Conservation (phyloP, 345 rosid genomes). For the Eucalyptus polybractea region DNA sequence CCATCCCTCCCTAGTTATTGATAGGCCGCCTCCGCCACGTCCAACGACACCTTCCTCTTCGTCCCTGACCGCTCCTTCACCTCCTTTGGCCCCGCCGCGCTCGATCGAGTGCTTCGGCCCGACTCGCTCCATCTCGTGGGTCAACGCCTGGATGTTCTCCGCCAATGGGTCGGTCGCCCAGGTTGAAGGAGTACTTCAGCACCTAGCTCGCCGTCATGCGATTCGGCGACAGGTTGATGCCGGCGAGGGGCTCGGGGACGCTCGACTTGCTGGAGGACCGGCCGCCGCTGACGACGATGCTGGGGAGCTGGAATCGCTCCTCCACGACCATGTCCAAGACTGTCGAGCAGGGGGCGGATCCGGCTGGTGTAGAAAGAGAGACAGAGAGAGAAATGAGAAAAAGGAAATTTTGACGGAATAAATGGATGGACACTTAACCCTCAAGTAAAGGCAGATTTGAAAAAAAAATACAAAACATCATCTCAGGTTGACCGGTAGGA, state of each 20-base stretch:
- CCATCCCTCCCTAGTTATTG: slow-evolving; percentile 68
- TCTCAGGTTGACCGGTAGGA: no score
- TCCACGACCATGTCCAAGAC: neutral
- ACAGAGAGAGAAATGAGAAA: no score
- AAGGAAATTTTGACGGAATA: accelerated
- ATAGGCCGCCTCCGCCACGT: slow-evolving; percentile 46
- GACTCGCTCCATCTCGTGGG: slow-evolving; percentile 51
- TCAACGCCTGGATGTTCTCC: slow-evolving; percentile 84
- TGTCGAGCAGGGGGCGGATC: neutral
- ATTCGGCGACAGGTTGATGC: slow-evolving; percentile 8
- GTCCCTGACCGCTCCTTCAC: slow-evolving; percentile 22
- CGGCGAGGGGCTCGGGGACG: neutral
- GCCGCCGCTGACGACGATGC: neutral
- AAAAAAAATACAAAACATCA: no score
- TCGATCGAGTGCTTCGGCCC: slow-evolving; percentile 65
- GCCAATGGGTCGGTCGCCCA: slow-evolving; percentile 73
- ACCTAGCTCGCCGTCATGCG: slow-evolving; percentile 75
- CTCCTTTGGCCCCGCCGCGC: slow-evolving; percentile 49
- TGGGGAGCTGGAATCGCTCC: neutral
- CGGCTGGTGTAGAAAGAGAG: neutral
- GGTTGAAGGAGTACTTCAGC: slow-evolving; percentile 73
- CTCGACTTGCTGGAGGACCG: neutral
- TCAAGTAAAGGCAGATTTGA: no score
- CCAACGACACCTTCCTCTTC: slow-evolving; percentile 24
- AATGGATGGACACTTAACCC: no score